Conservation (phyloP, 1,284 basidiomycete species). For the Grifola frondosa region DNA sequence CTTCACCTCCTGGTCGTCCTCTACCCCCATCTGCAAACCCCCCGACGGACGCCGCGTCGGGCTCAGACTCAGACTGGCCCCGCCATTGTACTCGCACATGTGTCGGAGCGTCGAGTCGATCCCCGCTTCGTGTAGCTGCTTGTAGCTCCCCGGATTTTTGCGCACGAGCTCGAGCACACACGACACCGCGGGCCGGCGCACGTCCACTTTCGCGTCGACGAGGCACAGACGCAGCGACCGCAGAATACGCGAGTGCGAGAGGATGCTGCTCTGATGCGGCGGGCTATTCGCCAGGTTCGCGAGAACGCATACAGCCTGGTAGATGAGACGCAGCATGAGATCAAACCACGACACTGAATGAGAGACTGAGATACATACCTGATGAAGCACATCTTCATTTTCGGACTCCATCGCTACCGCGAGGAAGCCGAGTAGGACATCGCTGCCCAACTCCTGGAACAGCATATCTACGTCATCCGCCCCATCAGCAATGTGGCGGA, state of each 20-base stretch:
- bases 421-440: conserved; percentile 45
- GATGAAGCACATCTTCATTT: conserved; percentile 51
- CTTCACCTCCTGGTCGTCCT: conserved; percentile 58
- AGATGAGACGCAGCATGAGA: not conserved
- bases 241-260: conserved; percentile 51
- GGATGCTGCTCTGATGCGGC: conserved; percentile 45
- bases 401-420: conserved; percentile 46
- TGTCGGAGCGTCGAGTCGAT: conserved; percentile 45
- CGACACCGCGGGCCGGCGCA: conserved; percentile 58
- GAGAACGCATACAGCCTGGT: conserved; percentile 54
- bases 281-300: conserved; percentile 66
- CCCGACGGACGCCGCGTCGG: conserved; percentile 27
- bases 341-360: conserved; percentile 1
- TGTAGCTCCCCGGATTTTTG: conserved; percentile 34
- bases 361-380: conserved; percentile 35
- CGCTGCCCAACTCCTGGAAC: conserved; percentile 49
- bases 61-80: conserved; percentile 28
- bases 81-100: conserved; percentile 52
- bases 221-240: conserved; percentile 53
- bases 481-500: conserved; percentile 62
- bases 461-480: conserved; percentile 61
- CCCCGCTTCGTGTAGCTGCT: conserved; percentile 41
- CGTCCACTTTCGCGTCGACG: conserved; percentile 52
- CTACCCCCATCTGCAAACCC: conserved; percentile 33
- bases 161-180: conserved; percentile 54